Base-by-base conservation (phyloP, 2,329 filamentous ascomycete species). In the Talaromyces sp. region DNA sequence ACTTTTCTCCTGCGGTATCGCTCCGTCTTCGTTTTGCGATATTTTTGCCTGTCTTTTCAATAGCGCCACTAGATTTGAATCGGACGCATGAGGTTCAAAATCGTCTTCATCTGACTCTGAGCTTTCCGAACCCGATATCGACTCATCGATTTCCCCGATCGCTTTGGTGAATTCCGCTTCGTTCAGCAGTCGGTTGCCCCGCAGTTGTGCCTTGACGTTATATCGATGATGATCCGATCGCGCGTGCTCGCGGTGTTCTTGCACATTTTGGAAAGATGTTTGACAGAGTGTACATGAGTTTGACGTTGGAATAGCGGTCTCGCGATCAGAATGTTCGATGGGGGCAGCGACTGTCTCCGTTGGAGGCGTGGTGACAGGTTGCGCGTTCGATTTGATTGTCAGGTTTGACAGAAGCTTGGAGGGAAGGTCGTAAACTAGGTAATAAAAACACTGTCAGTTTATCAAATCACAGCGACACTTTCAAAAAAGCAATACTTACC, bases 171-270 rank as follows among this genome's bases (percentile, higher is more conserved):
- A 99, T 38, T 97, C 93, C 7, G 75, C 77, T 74, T 99, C 95
- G 1, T 87, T 86, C 1, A 97, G 89, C 0, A 91, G 79, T 10
- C 84, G 85, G 65, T 84, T 83, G 0, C 91, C 91, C 56, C 92
- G 88, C 65, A 97, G 81, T 81, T 92, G 96, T 75, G 94, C 91
- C 79, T 97, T 98, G 67, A 98, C 80, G 75, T 99, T 99, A 80
- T 97, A 99, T 69, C 90, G 86, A 77, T 99, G 95, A 58, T 96
- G 84, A 73, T 99, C 95, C 10, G 94, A 97, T 72, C 91, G 91
- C 65, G 92, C 88, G 78, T 99, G 95, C 66, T 87, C 85, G 67
- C 92, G 87, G 75, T 98, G 94, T 68, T 98, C 94, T 67, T 88
- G 84, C 7, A 96, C 84, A 10, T 84, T 89, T 36, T 83, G 74